Evolutionary conservation across 1,284 basidiomycete genomes (phyloP).

Genomic region (Ceratorhiza oryzae-sativae): DNA sequence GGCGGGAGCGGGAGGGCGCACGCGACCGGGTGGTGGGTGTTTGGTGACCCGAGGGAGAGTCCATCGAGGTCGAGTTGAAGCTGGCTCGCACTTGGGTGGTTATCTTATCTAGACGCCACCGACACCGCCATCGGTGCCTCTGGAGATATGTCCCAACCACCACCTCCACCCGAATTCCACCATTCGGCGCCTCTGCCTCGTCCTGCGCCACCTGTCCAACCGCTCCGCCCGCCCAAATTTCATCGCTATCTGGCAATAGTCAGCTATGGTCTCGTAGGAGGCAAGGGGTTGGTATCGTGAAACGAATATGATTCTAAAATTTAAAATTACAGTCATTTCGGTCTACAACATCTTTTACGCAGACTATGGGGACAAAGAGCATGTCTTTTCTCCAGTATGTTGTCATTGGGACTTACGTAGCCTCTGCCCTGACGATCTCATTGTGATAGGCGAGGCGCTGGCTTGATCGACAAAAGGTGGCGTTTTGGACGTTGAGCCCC

Average conservation of each 20-base stretch:
- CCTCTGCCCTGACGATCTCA: background rate
- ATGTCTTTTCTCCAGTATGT: conserved; percentile 39
- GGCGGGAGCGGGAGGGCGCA: conserved; percentile 16
- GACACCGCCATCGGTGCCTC: conserved; percentile 12
- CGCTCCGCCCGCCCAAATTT: background rate
- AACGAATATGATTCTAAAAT: background rate
- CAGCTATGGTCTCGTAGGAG: conserved; percentile 19
- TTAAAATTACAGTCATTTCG: conserved; percentile 3
- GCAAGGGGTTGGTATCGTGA: background rate
- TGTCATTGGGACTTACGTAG: background rate
- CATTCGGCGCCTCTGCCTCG: conserved; percentile 11
- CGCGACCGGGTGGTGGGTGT: conserved; percentile 24
- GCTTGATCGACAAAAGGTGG: conserved; percentile 36
- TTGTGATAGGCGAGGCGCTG: conserved; percentile 32
- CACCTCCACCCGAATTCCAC: conserved; percentile 11
- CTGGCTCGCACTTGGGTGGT: background rate
- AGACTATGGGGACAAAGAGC: conserved; percentile 34
- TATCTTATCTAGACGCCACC: conserved; percentile 4
- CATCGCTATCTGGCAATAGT: conserved; percentile 22
- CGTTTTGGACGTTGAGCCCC: conserved; percentile 35
- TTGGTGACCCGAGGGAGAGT: background rate
- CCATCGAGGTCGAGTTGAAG: conserved; percentile 23
- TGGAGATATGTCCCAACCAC: conserved; percentile 27
- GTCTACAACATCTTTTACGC: conserved; percentile 34
- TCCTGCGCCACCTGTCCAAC: background rate